These are phyloP conservation scores for Pseudonitzschia delicatissima DNA, from an alignment of 108 stramenopile species.

Conservation along the genomic window DNA sequence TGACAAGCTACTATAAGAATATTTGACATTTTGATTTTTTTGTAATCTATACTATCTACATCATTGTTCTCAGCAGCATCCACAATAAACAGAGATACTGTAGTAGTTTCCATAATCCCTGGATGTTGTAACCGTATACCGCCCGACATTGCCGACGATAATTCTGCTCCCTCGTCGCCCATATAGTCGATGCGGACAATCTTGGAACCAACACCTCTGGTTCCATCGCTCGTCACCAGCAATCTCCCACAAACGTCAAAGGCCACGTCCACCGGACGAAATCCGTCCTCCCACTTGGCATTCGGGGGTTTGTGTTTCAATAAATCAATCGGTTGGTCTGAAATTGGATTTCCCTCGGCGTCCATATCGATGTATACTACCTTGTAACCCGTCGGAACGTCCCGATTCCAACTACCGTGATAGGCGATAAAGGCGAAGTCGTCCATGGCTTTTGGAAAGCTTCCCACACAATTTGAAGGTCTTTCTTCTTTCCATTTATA, in stretches of 20 bases:
- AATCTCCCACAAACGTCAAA: conserved; percentile 76
- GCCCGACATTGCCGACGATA: no score
- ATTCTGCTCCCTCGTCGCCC: no score
- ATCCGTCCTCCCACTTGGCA: conserved; percentile 53
- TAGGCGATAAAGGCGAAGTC: conserved; percentile 72
- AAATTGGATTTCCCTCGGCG: conserved; percentile 36
- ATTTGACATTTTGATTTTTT: no score
- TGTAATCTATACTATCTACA: no score
- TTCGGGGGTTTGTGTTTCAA: conserved; percentile 45
- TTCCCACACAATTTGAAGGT: conserved; percentile 12
- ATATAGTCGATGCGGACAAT: conserved; percentile 30
- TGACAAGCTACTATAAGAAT: no score
- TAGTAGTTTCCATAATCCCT: no score
- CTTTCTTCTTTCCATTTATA: conserved; percentile 42
- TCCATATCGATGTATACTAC: conserved; percentile 67
- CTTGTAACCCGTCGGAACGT: conserved; percentile 74
- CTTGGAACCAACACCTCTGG: conserved; percentile 26
- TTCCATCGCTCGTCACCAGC: conserved; percentile 62
- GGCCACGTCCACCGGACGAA: conserved; percentile 72
- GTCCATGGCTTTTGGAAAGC: conserved; percentile 57
- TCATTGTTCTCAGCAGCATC: no score
- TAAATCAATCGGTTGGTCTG: conserved; percentile 50
- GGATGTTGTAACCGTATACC: no score
- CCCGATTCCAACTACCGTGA: conserved; percentile 80
- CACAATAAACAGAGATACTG: no score